Evolutionary conservation across 805 yeast genomes (phyloP).

Genomic region (Pichia gijzeniarum): DNA sequence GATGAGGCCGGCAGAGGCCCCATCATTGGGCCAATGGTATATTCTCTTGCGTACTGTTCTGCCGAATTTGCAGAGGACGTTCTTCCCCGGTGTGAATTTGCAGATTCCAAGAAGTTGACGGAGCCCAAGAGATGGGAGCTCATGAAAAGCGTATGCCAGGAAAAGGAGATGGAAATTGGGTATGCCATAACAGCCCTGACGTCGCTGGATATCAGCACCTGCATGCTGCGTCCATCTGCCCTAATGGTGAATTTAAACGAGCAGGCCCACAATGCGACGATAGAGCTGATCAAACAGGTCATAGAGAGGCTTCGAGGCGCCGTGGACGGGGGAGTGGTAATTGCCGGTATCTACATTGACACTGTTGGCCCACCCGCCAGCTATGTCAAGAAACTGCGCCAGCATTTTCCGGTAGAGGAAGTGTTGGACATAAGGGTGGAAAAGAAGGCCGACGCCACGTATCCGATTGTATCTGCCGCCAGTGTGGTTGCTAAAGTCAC

Average conservation of each 20-base stretch:
- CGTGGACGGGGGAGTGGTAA: conserved; percentile 43
- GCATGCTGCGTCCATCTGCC: conserved; percentile 65
- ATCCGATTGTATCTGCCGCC: conserved; percentile 90
- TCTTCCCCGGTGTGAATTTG: conserved; percentile 68
- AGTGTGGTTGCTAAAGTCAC: conserved; percentile 96
- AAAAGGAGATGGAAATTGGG: conserved; percentile 46
- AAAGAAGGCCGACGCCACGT: conserved; percentile 90
- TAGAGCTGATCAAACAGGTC: conserved; percentile 63
- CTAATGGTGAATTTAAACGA: conserved; percentile 70
- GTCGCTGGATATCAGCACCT: conserved; percentile 78
- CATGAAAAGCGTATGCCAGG: conserved; percentile 49
- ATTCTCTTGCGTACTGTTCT: conserved; percentile 77
- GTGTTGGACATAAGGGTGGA: conserved; percentile 62
- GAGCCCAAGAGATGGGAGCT: conserved; percentile 62
- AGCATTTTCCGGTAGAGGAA: conserved; percentile 55
- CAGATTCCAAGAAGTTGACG: conserved; percentile 84
- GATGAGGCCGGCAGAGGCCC: conserved; percentile 99
- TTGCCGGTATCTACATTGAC: conserved; percentile 78
- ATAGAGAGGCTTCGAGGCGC: conserved; percentile 31
- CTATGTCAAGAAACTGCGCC: conserved; percentile 70
- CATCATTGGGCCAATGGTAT: conserved; percentile 96
- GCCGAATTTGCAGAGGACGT: conserved; percentile 38
- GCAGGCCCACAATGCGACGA: conserved; percentile 95
- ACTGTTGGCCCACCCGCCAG: conserved; percentile 94
- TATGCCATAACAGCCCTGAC: conserved; percentile 85